Conservation (phyloP, 140 eudicot species). For the Stevia rebaudiana region DNA sequence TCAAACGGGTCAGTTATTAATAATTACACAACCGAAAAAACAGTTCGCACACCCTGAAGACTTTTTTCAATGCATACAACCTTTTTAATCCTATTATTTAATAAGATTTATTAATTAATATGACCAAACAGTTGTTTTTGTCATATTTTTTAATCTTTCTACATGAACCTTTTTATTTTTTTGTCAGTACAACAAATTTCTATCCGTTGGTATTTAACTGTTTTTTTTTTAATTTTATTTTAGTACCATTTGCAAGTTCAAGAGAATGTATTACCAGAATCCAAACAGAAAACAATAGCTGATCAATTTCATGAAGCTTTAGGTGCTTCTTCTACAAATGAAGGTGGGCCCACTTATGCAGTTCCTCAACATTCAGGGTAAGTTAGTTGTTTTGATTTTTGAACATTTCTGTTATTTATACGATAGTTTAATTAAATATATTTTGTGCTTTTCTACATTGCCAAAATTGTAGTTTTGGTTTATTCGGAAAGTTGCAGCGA, state of each 20-base stretch:
- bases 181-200: not conserved
- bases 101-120: too few species aligned
- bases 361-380: conserved; percentile 48
- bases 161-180: not conserved
- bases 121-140: too few species aligned
- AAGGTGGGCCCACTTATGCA: conserved; percentile 25
- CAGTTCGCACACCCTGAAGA: not conserved
- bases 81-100: too few species aligned
- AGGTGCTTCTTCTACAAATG: conserved; percentile 45
- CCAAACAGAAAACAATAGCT: conserved; percentile 49
- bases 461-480: conserved; percentile 40
- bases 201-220: conserved; percentile 8
- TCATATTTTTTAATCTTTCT: too few species aligned
- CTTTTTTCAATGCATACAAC: not conserved
- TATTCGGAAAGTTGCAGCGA: conserved; percentile 64
- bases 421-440: not conserved
- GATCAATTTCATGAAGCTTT: conserved; percentile 80
- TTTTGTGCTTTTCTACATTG: conserved; percentile 1
- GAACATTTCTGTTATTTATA: not conserved
- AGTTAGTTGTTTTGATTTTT: conserved; percentile 16
- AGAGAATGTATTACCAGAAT: conserved; percentile 23
- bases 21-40: not conserved
- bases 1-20: not conserved
- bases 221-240: not conserved
- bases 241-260: conserved; percentile 39